Conservation (phyloP, 148 eudicot genomes). For the Camellia granthamiana region DNA sequence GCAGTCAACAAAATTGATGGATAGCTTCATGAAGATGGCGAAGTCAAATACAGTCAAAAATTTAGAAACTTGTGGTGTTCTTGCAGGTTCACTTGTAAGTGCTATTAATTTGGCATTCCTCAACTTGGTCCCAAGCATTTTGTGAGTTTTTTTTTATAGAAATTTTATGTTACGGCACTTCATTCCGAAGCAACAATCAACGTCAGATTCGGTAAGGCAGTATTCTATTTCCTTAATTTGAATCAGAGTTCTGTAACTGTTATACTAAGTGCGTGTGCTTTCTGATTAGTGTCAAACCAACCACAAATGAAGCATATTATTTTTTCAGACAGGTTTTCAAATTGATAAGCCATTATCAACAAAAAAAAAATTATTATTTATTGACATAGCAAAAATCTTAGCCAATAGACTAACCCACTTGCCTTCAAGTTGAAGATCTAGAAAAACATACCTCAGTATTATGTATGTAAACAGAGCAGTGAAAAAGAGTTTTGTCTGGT, state of each 20-base stretch:
- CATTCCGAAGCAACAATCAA: slow-evolving; percentile 95
- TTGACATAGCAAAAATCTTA: too few relatives aligned
- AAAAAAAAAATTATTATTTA: too few relatives aligned
- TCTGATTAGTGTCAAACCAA: slow-evolving; percentile 63
- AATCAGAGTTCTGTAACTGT: background rate
- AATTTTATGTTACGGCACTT: slow-evolving; percentile 84
- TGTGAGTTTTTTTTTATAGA: slow-evolving; percentile 26
- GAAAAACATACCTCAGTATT: too few relatives aligned
- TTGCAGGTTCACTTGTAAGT: slow-evolving; percentile 93
- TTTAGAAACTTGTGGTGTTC: slow-evolving; percentile 95
- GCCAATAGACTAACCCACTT: too few relatives aligned
- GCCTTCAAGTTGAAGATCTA: too few relatives aligned
- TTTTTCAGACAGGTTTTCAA: too few relatives aligned
- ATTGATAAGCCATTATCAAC: too few relatives aligned
- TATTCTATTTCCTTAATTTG: background rate
- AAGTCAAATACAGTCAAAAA: slow-evolving; percentile 78
- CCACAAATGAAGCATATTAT: slow-evolving; percentile 69
- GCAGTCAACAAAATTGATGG: slow-evolving; percentile 90
- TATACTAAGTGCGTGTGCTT: slow-evolving; percentile 15
- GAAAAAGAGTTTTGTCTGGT: too few relatives aligned
- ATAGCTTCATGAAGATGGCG: slow-evolving; percentile 87
- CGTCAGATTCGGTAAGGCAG: slow-evolving; percentile 78
- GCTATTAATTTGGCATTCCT: slow-evolving; percentile 9
- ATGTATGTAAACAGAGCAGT: too few relatives aligned
- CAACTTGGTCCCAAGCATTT: slow-evolving; percentile 5